Base-by-base conservation (phyloP, 495 filamentous ascomycete species). In the Hypoxylon intermedium region DNA sequence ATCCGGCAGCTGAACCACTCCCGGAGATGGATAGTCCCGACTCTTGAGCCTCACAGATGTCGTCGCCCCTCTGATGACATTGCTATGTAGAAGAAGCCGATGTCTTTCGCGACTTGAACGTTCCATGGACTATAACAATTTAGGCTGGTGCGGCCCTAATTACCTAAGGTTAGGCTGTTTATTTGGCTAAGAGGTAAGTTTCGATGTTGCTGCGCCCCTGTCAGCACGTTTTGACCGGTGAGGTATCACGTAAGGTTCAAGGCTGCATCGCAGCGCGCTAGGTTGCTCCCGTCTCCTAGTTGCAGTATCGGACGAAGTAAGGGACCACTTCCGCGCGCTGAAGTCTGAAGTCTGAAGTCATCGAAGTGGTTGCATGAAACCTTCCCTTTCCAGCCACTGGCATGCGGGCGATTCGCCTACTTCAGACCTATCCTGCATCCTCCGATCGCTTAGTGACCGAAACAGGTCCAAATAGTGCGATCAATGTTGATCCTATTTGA, bases 361-460 rank as follows among this genome's bases (percentile, higher is more conserved):
- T 30, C 24, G 63, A 47, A 61, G 58, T 53, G 63, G 58, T 61
- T 52, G 63, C 57, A 62, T 67, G 63, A 63, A 33, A 67, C 63
- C 58, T 62, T 67, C 63, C 63, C 37, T 37, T 53, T 67, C 42
- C 9, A 46, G 58, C 40, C 48, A 53, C 37, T 53, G 19, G 48
- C 53, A 21, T 26, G 48, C 38, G 52, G 34, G 28, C 24, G 37
- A 37, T 58, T 67, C 63, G 63, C 53, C 63, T 67, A 63, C 62
- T 60, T 63, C 45, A 62, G 53, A 54, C 63, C 48, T 60, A 34
- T 58, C 20, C 47, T 57, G 60, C 45, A 57, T 45, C 37, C 56
- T 41, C 63, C 18, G 55, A 43, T 71, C 66, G 66, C 57, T 60
- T 67, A 61, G 33, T 19, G 38, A 54, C 66, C 69, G 68, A 71